phyloP scores from a whole-genome alignment of 1,284 basidiomycete species.

The Fomitopsis pinicola region DNA sequence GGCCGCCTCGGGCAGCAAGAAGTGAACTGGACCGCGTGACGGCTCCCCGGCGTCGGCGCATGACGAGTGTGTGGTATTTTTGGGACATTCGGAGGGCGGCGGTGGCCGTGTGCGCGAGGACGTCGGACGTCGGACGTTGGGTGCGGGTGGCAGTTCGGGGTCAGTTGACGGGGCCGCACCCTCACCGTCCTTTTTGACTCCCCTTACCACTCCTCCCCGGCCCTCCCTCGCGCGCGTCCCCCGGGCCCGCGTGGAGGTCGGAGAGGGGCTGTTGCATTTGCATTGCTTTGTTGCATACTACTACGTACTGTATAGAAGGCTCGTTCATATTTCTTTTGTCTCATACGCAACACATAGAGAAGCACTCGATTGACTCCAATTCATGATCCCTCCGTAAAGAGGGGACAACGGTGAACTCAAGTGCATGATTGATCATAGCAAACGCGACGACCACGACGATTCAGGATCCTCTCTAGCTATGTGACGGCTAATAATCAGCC shows the following conservation, averaged over 20 bases:
- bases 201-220: neutral
- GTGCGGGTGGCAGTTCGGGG: neutral
- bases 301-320: neutral
- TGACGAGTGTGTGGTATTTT: neutral
- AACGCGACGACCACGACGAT: too few relatives aligned
- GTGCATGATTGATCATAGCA: too few relatives aligned
- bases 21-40: neutral
- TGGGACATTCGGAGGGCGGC: neutral
- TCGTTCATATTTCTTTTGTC: neutral
- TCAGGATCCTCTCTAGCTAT: too few relatives aligned
- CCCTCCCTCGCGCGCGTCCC: neutral
- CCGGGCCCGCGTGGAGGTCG: neutral
- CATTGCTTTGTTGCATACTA: neutral
- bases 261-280: neutral
- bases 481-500: too few relatives aligned
- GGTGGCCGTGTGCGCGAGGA: neutral
- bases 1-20: conserved; percentile 13
- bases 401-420: too few relatives aligned
- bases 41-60: neutral
- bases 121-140: neutral
- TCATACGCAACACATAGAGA: conserved; percentile 1
- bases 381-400: too few relatives aligned
- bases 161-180: neutral
- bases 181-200: neutral
- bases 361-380: neutral